phyloP scores from a whole-genome alignment of 208 protist species.

The Crithidia bombi region DNA sequence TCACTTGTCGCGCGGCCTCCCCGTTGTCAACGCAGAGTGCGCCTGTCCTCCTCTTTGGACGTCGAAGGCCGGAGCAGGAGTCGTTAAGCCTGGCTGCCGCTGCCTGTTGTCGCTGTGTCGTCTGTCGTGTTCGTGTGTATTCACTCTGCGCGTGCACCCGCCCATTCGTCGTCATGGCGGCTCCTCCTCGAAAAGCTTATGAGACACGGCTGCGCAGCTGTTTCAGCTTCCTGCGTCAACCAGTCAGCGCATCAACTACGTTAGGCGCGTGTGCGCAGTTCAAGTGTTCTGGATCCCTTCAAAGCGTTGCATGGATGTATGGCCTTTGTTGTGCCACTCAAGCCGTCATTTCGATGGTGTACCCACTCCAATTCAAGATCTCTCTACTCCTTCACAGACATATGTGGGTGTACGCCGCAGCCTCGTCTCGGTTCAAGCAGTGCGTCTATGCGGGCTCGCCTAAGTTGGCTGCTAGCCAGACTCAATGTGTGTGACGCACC shows the following conservation, averaged over 20 bases:
- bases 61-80: too few relatives aligned
- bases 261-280: slow-evolving; percentile 89
- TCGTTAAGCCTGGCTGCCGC: too few relatives aligned
- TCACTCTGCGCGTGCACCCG: neutral
- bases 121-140: too few relatives aligned
- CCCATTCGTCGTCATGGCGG: slow-evolving; percentile 11
- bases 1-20: too few relatives aligned
- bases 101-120: too few relatives aligned
- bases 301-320: too few relatives aligned
- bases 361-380: slow-evolving; percentile 93
- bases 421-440: too few relatives aligned
- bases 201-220: slow-evolving; percentile 36
- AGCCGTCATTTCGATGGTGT: slow-evolving; percentile 84
- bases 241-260: slow-evolving; percentile 66
- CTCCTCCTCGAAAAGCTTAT: slow-evolving; percentile 27
- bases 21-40: too few relatives aligned
- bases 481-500: slow-evolving; percentile 95
- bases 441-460: slow-evolving; percentile 82
- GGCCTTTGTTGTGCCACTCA: too few relatives aligned
- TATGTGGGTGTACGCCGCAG: too few relatives aligned
- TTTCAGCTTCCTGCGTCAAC: slow-evolving; percentile 37
- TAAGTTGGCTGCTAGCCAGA: slow-evolving; percentile 88
- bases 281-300: slow-evolving; percentile 76
- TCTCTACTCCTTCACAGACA: too few relatives aligned
- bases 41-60: too few relatives aligned